phyloP scores from a whole-genome alignment of 805 yeast genomes.

The Kockiozyma suomiensis region DNA sequence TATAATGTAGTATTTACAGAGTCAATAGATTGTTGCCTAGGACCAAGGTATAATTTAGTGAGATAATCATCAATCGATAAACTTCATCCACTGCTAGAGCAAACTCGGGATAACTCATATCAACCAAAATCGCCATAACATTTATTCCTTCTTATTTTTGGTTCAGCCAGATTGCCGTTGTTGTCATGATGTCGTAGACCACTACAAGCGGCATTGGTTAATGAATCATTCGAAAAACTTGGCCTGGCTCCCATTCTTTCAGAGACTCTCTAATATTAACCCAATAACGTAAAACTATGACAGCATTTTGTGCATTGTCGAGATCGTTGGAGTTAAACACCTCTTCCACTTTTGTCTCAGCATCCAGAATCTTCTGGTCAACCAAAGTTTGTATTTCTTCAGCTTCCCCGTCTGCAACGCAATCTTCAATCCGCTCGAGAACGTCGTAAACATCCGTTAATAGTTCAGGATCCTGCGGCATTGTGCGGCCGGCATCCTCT shows the following conservation, averaged over 20 bases:
- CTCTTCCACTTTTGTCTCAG: constrained; percentile 51
- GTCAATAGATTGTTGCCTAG: too few relatives aligned
- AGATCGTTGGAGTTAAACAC: constrained; percentile 55
- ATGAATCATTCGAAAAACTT: constrained; percentile 34
- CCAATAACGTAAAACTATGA: constrained; percentile 83
- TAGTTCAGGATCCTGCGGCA: constrained; percentile 54
- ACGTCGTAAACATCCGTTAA: constrained; percentile 79
- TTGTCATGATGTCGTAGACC: background rate
- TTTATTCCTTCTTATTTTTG: too few relatives aligned
- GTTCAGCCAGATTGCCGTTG: background rate
- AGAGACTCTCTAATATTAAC: constrained; percentile 71
- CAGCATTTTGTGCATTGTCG: constrained; percentile 62
- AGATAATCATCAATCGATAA: too few relatives aligned
- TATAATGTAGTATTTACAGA: too few relatives aligned
- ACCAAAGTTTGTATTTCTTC: constrained; percentile 57
- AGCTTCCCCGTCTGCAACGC: constrained; percentile 61
- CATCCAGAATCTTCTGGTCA: constrained; percentile 53
- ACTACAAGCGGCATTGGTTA: background rate
- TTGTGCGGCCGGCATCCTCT: constrained; percentile 56
- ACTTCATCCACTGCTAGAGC: too few relatives aligned
- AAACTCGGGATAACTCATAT: too few relatives aligned
- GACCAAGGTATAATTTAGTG: too few relatives aligned
- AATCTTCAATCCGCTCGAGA: constrained; percentile 78
- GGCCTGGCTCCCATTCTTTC: constrained; percentile 48
- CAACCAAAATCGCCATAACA: too few relatives aligned